phyloP scores from a whole-genome alignment of 225 moss, liverwort and hornwort species.

The Anthoceros angustus region DNA sequence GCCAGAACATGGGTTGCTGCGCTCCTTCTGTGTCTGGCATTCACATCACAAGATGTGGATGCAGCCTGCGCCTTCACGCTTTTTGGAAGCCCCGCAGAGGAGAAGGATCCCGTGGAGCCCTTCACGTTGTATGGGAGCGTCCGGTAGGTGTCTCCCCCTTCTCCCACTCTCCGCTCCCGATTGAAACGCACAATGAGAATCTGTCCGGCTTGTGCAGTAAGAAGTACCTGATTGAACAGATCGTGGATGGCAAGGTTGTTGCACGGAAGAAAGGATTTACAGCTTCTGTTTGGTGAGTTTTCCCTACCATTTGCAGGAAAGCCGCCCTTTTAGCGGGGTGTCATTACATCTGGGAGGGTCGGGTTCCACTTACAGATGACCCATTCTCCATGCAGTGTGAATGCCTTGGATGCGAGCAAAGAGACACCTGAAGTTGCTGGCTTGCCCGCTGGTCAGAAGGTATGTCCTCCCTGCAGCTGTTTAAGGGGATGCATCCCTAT shows the following conservation, averaged over 20 bases:
- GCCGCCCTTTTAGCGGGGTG: not conserved
- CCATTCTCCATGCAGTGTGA: slow-evolving; percentile 22
- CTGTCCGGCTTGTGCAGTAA: slow-evolving; percentile 24
- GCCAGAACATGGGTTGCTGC: not conserved
- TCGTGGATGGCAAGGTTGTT: slow-evolving; percentile 44
- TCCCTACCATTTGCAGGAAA: not conserved
- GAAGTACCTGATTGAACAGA: slow-evolving; percentile 50
- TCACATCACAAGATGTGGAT: slow-evolving; percentile 4
- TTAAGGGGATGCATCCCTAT: not conserved
- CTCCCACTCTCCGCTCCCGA: not conserved
- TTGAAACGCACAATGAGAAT: slow-evolving; percentile 7
- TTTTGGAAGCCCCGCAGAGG: slow-evolving; percentile 33
- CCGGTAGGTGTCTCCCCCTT: slow-evolving; percentile 32
- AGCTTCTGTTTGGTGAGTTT: slow-evolving; percentile 37
- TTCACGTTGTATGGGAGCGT: slow-evolving; percentile 63
- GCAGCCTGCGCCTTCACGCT: slow-evolving; percentile 36
- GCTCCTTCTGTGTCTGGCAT: not conserved
- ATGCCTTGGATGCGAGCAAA: slow-evolving; percentile 41
- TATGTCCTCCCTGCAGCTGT: not conserved
- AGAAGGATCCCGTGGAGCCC: slow-evolving; percentile 56
- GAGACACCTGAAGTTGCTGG: slow-evolving; percentile 56
- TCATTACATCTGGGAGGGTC: not conserved
- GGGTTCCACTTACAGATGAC: not conserved
- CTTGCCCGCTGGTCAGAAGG: slow-evolving; percentile 46
- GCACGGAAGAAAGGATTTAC: slow-evolving; percentile 44